Evolutionary conservation across 1,284 basidiomycete species (phyloP).

Genomic region (Fistulina hepatica): DNA sequence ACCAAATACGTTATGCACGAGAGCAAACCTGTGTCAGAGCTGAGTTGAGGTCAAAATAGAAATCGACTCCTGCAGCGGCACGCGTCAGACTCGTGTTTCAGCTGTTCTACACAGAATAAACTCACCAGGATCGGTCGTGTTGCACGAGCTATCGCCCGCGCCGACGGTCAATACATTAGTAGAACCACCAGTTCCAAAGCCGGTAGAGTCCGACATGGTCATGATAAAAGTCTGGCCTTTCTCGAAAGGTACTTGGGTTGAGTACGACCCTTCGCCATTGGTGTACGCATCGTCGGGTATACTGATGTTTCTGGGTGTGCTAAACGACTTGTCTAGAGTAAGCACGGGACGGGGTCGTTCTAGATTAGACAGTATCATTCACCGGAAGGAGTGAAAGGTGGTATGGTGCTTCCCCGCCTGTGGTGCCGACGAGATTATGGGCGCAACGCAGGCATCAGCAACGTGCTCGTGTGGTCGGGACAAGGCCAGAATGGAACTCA

Average conservation of each 20-base stretch:
- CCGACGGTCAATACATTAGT: slow-evolving; percentile 42
- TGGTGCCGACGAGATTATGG: no score
- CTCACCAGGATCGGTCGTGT: slow-evolving; percentile 11
- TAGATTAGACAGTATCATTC: slow-evolving; percentile 18
- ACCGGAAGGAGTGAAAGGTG: slow-evolving; percentile 48
- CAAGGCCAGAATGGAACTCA: slow-evolving; percentile 21
- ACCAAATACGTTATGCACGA: no score
- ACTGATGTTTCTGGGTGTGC: slow-evolving; percentile 39
- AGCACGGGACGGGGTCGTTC: slow-evolving; percentile 2
- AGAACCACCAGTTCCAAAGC: slow-evolving; percentile 55
- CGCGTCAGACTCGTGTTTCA: no score
- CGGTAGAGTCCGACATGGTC: slow-evolving; percentile 62
- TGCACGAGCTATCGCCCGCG: slow-evolving; percentile 19
- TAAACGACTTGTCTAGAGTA: slow-evolving; percentile 32
- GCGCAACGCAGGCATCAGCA: slow-evolving; percentile 8
- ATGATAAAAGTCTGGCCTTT: slow-evolving; percentile 36
- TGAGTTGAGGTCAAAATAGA: slow-evolving; percentile 36
- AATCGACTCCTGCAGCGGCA: no score
- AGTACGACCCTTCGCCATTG: slow-evolving; percentile 45
- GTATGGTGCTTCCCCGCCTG: slow-evolving; percentile 58
- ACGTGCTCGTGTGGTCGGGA: slow-evolving; percentile 5
- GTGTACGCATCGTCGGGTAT: slow-evolving; percentile 46
- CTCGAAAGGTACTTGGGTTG: slow-evolving; percentile 34
- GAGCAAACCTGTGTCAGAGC: slow-evolving; percentile 52
- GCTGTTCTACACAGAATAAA: no score